These are phyloP conservation scores for Calocybe cyanea DNA, from an alignment of 768 basidiomycete genomes.

Conservation along the genomic window DNA sequence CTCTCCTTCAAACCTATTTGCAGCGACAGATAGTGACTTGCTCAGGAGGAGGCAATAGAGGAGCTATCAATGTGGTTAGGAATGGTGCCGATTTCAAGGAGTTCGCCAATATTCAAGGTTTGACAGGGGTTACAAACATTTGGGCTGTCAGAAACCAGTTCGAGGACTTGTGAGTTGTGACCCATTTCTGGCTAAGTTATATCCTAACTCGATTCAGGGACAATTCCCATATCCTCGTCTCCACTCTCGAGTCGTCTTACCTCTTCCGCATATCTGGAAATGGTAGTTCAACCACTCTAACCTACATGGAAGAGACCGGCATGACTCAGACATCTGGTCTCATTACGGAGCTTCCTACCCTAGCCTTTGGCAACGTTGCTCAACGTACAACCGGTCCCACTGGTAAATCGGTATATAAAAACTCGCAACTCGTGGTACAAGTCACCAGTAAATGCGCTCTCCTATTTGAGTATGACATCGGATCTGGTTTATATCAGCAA, in stretches of 20 bases:
- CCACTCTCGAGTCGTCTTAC: slow-evolving; percentile 52
- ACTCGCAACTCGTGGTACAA: slow-evolving; percentile 65
- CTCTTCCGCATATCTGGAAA: slow-evolving; percentile 45
- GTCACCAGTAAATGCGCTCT: slow-evolving; percentile 57
- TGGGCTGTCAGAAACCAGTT: slow-evolving; percentile 56
- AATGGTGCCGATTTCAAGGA: slow-evolving; percentile 81
- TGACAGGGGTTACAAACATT: slow-evolving; percentile 52
- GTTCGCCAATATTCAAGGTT: slow-evolving; percentile 51
- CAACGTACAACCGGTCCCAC: slow-evolving; percentile 26
- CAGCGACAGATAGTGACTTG: slow-evolving; percentile 84
- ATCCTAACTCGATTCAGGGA: slow-evolving; percentile 15
- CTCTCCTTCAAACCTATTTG: background rate
- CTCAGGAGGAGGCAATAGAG: slow-evolving; percentile 76
- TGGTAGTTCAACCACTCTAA: slow-evolving; percentile 39
- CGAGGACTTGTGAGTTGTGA: slow-evolving; percentile 43
- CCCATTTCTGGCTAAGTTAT: background rate
- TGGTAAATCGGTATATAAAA: slow-evolving; percentile 28
- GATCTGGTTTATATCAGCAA: slow-evolving; percentile 36
- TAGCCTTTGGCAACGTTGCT: slow-evolving; percentile 60
- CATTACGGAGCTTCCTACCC: slow-evolving; percentile 45
- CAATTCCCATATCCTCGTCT: slow-evolving; percentile 54
- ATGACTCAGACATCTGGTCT: slow-evolving; percentile 34
- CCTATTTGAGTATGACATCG: slow-evolving; percentile 53
- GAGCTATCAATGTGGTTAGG: slow-evolving; percentile 72
- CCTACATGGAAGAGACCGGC: slow-evolving; percentile 29